A percentile compares a stretch with the other conserved stretches of the same genome.
Evolutionary conservation across 352 stramenopile genomes (phyloP).

Genomic region (Peronospora belbahrii): DNA sequence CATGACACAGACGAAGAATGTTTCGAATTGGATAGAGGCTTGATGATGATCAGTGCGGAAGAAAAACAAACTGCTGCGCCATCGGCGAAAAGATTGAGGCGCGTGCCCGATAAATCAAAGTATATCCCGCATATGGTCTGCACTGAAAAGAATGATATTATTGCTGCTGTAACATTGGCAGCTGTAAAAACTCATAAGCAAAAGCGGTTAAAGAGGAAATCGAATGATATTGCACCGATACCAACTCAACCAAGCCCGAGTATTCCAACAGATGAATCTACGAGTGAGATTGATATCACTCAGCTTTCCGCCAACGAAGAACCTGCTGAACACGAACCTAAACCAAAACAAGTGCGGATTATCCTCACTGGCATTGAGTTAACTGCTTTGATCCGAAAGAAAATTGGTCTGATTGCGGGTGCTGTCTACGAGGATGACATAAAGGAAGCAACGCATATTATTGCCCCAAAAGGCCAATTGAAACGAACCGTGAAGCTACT

Average conservation of each 20-base stretch:
- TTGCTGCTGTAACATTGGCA: conserved; percentile 3
- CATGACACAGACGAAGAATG: conserved; percentile 20
- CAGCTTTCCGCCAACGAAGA: conserved; percentile 13
- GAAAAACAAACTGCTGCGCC: conserved; percentile 1
- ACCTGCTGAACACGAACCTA: conserved; percentile 5
- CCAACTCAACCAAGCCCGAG: conserved; percentile 16
- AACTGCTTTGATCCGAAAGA: conserved; percentile 31
- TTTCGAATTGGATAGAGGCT: conserved; percentile 6
- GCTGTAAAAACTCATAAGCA: conserved; percentile 31
- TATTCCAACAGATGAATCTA: conserved; percentile 18
- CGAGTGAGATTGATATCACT: conserved; percentile 15
- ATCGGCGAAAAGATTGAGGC: conserved; percentile 9
- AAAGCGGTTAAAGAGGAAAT: conserved; percentile 33
- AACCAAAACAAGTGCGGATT: conserved; percentile 23
- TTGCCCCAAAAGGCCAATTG: conserved; percentile 35
- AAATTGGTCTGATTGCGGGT: conserved; percentile 35
- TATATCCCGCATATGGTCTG: not conserved
- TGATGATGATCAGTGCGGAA: conserved; percentile 2
- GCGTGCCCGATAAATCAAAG: conserved; percentile 3
- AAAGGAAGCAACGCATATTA: conserved; percentile 38
- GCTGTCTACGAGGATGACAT: conserved; percentile 41
- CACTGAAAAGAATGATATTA: not conserved
- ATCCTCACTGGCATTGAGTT: conserved; percentile 46
- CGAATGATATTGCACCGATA: conserved; percentile 12
- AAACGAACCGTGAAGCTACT: conserved; percentile 58